A percentile compares a stretch with the other conserved stretches of the same genome.
Conservation (phyloP, 164 flowering plant genomes). For the Stephania cephalantha region DNA sequence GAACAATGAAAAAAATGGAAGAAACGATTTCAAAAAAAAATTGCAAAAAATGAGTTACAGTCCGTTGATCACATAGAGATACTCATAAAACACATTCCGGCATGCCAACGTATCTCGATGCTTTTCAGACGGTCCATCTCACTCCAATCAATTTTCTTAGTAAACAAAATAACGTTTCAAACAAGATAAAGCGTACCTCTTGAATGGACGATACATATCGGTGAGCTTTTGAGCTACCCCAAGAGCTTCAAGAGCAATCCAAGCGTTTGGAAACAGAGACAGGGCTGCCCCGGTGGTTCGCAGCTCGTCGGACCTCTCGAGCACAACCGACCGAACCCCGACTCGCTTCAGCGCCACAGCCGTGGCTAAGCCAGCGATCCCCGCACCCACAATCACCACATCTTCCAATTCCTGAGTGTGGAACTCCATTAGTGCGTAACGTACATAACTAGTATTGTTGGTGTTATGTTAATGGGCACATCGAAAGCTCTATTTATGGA, state of each 20-base stretch:
- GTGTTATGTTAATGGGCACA: too few species aligned
- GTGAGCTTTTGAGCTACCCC: slow-evolving; percentile 37
- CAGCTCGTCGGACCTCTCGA: slow-evolving; percentile 19
- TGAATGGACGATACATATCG: slow-evolving; percentile 16
- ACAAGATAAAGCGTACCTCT: slow-evolving; percentile 14
- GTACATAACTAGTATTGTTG: too few species aligned
- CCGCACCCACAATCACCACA: slow-evolving; percentile 30
- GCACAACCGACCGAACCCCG: slow-evolving; percentile 17
- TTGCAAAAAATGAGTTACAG: too few species aligned
- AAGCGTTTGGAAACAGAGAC: slow-evolving; percentile 28
- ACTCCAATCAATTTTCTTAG: too few species aligned
- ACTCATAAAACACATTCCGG: too few species aligned
- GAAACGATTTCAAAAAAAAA: too few species aligned
- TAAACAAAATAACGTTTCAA: background rate
- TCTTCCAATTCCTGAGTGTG: slow-evolving; percentile 4
- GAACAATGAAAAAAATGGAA: too few species aligned
- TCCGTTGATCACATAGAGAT: too few species aligned
- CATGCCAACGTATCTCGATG: too few species aligned
- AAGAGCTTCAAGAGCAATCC: slow-evolving; percentile 32
- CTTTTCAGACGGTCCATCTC: too few species aligned
- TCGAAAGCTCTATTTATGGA: too few species aligned
- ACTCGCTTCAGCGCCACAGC: slow-evolving; percentile 20
- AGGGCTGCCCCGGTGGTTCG: slow-evolving; percentile 28
- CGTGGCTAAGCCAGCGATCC: slow-evolving; percentile 28
- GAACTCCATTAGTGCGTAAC: background rate